Conservation (phyloP, 73 alveolate species). For the Tetrahymena thermophila region DNA sequence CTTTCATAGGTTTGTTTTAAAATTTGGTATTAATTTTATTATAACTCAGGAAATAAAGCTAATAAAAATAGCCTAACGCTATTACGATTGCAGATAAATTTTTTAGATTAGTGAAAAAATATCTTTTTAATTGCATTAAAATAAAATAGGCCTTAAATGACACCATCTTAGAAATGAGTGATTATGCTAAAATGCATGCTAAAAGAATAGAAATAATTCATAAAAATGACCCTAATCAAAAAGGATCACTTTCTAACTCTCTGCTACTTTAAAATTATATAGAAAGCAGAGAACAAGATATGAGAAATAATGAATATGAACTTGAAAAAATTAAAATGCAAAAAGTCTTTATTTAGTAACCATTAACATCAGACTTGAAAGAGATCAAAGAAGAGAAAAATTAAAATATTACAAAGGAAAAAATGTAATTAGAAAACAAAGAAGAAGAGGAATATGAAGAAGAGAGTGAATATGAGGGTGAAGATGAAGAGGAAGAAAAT, state of each 20-base stretch:
- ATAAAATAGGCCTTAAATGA: neutral
- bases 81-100: neutral
- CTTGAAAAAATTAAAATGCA: neutral
- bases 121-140: neutral
- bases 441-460: neutral
- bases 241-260: neutral
- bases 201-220: neutral
- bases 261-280: neutral
- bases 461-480: neutral
- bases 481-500: neutral
- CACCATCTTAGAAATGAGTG: neutral
- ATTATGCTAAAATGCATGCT: neutral
- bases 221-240: neutral
- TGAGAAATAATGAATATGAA: neutral
- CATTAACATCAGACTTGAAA: neutral
- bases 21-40: neutral
- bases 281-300: neutral
- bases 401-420: neutral
- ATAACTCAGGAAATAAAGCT: neutral
- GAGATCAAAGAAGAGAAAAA: neutral
- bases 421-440: neutral
- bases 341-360: neutral
- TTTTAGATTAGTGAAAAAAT: neutral
- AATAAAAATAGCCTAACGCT: neutral
- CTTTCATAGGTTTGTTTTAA: no score